Base-by-base conservation (phyloP, 768 basidiomycete genomes). In the Favolaschia claudopus region DNA sequence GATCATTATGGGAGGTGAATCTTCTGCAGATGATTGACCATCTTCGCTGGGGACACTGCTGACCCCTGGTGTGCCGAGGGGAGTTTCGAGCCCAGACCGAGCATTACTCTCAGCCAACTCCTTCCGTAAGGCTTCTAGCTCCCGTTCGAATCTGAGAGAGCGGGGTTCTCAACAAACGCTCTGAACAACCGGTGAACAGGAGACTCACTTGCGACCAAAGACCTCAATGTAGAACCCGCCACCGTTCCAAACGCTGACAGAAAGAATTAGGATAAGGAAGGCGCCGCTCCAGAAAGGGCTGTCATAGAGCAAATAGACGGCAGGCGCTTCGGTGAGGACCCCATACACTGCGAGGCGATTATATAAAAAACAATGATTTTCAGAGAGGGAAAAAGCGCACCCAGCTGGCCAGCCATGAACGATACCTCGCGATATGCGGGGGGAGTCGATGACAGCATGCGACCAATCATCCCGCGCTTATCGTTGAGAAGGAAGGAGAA, bases 181-280 rank as follows among this genome's bases (percentile, higher is more conserved):
- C 13, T 42, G 44, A 29, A 58, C 13, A 37, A 7, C 38, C 14
- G 44, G 56, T 29, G 44, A 25, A 17, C 42, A 55, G 25, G 19
- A 53, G 10, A 84, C 93, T 65, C 62, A 96, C 95, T 97, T 96
- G 76, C 95, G 87, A 27, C 95, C 95, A 70, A 96, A 97, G 19
- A 97, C 95, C 72, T 97, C 95, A 51, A 97, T 95, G 72, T 97
- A 97, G 79, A 89, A 97, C 2, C 92, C 93, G 22, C 92, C 95
- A 10, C 96, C 96, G 70, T 98, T 99, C 95, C 95, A 99, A 0
- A 91, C 94, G 58, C 91, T 91, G 40, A 95, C 92, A 15, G 84
- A 79, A 68, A 98, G 93, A 39, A 98, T 90, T 63, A 84, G 63
- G 34, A 96, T 75, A 22, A 98, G 75, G 77, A 95, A 97, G 2